phyloP scores from a whole-genome alignment of 805 yeast species.

The Candida schatavii region DNA sequence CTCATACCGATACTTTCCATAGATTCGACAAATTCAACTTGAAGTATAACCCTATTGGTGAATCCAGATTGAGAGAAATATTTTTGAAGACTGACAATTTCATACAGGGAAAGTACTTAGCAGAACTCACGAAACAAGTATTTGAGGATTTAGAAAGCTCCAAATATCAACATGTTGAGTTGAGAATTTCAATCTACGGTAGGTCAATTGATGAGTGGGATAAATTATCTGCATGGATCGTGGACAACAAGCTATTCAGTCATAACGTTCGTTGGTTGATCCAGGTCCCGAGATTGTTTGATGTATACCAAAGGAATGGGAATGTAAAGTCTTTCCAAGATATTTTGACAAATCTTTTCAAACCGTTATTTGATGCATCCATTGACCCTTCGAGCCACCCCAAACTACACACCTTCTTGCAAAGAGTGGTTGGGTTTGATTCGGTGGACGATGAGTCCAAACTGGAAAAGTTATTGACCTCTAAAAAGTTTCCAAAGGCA shows the following conservation, averaged over 20 bases:
- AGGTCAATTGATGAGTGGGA: constrained; percentile 92
- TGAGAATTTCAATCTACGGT: constrained; percentile 93
- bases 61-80: constrained; percentile 93
- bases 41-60: constrained; percentile 97
- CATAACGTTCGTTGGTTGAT: constrained; percentile 96
- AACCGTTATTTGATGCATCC: constrained; percentile 88
- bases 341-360: constrained; percentile 72
- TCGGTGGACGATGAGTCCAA: constrained; percentile 98
- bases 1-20: constrained; percentile 97
- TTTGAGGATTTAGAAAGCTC: constrained; percentile 91
- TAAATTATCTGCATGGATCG: constrained; percentile 89
- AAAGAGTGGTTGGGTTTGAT: constrained; percentile 95
- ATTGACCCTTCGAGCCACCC: constrained; percentile 84
- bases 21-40: constrained; percentile 95
- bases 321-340: constrained; percentile 72
- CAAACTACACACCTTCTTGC: constrained; percentile 82
- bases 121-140: constrained; percentile 92
- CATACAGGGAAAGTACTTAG: constrained; percentile 82
- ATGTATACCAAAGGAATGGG: constrained; percentile 76
- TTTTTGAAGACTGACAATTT: constrained; percentile 94
- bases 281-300: constrained; percentile 92
- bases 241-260: constrained; percentile 86
- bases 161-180: constrained; percentile 96
- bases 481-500: constrained; percentile 80
- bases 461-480: constrained; percentile 73